Conservation (phyloP, 1,139 yeast species). For the Candida gigantensis region DNA sequence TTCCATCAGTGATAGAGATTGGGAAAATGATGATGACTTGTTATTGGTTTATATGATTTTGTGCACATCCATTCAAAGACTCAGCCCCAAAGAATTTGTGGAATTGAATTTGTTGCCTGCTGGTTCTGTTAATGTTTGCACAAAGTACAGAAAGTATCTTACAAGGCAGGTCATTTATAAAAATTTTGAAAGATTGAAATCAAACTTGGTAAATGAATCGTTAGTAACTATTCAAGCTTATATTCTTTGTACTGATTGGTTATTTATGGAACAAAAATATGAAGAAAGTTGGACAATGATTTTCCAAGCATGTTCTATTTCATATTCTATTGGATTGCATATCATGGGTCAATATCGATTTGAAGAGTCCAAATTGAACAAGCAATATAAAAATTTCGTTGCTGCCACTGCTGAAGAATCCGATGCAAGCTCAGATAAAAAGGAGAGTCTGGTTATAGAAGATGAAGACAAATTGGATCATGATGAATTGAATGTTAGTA, state of each 20-base stretch:
- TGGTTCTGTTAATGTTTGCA: conserved; percentile 21
- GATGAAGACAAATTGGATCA: conserved; percentile 20
- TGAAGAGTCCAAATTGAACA: conserved; percentile 14
- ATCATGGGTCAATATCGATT: conserved; percentile 37
- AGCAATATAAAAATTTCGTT: conserved; percentile 13
- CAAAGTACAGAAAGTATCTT: conserved; percentile 28
- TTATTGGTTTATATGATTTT: conserved; percentile 47
- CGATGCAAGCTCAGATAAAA: conserved; percentile 1
- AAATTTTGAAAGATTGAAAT: conserved; percentile 46
- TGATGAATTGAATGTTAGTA: conserved; percentile 31
- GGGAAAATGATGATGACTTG: conserved; percentile 55
- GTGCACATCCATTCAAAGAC: conserved; percentile 39
- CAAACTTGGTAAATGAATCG: conserved; percentile 48
- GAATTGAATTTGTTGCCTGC: conserved; percentile 24
- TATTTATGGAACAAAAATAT: conserved; percentile 48
- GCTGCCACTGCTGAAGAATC: conserved; percentile 6
- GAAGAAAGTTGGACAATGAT: conserved; percentile 53
- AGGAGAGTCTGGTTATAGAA: conserved; percentile 14
- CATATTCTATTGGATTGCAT: conserved; percentile 54
- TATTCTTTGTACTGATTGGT: conserved; percentile 52
- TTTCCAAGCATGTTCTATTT: conserved; percentile 50
- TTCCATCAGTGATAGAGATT: conserved; percentile 33
- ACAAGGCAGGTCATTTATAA: conserved; percentile 32
- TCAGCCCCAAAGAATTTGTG: conserved; percentile 38
- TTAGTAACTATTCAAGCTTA: conserved; percentile 49